Evolutionary conservation across 257 asterid genomes (phyloP).

Genomic region (Nicotiana sylvestris): DNA sequence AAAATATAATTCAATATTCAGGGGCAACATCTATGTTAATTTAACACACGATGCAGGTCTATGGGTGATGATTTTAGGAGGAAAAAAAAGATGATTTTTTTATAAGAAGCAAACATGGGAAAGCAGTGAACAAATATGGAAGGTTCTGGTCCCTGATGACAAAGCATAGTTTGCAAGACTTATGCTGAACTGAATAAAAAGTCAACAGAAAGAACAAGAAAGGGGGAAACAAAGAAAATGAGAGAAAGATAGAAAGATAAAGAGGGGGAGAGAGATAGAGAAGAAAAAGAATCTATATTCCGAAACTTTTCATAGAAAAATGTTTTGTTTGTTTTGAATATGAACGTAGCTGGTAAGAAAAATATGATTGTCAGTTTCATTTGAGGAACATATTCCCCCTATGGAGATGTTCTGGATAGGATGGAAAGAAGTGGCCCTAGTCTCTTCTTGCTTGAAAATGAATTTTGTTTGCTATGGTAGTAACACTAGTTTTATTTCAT

Average conservation of each 20-base stretch:
- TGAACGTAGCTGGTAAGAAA: too few species aligned
- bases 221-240: not conserved
- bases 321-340: too few species aligned
- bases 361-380: too few species aligned
- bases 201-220: not conserved
- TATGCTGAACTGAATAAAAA: not conserved
- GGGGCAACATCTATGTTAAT: not conserved
- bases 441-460: not conserved
- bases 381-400: too few species aligned
- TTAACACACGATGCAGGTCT: not conserved
- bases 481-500: not conserved
- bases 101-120: not conserved
- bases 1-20: conserved; percentile 4
- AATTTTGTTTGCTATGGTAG: not conserved
- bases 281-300: not conserved
- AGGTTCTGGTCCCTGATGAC: not conserved
- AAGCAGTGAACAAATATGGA: not conserved
- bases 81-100: not conserved
- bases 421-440: not conserved
- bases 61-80: not conserved
- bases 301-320: not conserved
- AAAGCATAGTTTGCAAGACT: not conserved
- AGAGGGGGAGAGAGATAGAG: not conserved
- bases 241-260: not conserved
- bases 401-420: not conserved